phyloP scores from a whole-genome alignment of 805 yeast genomes.

The Pichia nakasei region DNA sequence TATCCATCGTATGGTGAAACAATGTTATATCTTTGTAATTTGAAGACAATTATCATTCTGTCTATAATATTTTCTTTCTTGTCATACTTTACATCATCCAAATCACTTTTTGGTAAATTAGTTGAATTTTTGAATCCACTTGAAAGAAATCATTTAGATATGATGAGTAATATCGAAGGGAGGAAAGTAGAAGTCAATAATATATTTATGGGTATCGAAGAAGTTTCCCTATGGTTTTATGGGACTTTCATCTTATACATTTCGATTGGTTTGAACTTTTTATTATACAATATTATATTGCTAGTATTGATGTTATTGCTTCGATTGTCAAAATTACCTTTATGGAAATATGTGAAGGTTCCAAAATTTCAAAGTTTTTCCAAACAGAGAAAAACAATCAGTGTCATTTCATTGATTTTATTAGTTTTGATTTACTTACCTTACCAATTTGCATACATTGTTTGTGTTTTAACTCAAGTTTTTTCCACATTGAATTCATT shows the following conservation, averaged over 20 bases:
- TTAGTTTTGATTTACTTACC: conserved; percentile 48
- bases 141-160: conserved; percentile 36
- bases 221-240: conserved; percentile 42
- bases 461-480: conserved; percentile 51
- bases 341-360: conserved; percentile 3
- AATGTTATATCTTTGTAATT: conserved; percentile 30
- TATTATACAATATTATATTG: conserved; percentile 26
- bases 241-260: conserved; percentile 49
- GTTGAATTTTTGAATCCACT: conserved; percentile 40
- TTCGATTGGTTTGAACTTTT: conserved; percentile 35
- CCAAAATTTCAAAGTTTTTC: conserved; percentile 13
- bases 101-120: conserved; percentile 26
- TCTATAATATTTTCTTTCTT: conserved; percentile 26
- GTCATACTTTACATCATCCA: conserved; percentile 34
- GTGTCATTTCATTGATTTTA: conserved; percentile 9
- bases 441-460: conserved; percentile 66
- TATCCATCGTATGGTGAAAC: conserved; percentile 42
- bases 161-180: conserved; percentile 32
- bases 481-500: conserved; percentile 5
- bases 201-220: conserved; percentile 63
- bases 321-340: background rate
- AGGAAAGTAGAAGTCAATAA: conserved; percentile 37
- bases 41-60: conserved; percentile 20
- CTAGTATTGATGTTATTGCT: background rate
- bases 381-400: conserved; percentile 12